A percentile compares a stretch with the other conserved stretches of the same genome.
phyloP scores from a whole-genome alignment of 495 filamentous ascomycete species.

The Daldinia bambusicola region DNA sequence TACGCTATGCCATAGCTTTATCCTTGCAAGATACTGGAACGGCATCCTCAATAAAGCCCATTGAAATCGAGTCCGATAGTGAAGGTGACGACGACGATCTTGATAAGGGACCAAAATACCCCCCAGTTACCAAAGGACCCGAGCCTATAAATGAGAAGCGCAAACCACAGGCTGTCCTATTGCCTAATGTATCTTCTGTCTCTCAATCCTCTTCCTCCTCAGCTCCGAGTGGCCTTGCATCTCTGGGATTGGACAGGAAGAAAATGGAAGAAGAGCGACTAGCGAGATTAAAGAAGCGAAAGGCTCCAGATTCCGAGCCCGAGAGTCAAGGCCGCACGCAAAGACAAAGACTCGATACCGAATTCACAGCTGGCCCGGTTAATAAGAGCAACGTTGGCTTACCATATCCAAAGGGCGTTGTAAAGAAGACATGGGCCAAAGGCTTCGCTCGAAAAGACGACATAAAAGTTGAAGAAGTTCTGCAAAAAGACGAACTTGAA shows the following conservation, averaged over 20 bases:
- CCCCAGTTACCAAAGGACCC: constrained; percentile 21
- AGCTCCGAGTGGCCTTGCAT: constrained; percentile 12
- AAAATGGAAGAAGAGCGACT: constrained; percentile 89
- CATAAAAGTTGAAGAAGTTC: constrained; percentile 90
- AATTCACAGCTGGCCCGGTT: constrained; percentile 3
- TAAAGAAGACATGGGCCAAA: constrained; percentile 84
- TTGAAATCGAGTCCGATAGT: constrained; percentile 41
- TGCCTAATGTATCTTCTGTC: neutral
- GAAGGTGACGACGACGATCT: constrained; percentile 44
- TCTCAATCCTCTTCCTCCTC: constrained; percentile 13
- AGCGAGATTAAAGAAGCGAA: constrained; percentile 70
- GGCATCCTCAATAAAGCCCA: constrained; percentile 25
- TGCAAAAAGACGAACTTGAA: constrained; percentile 75
- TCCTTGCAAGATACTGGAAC: constrained; percentile 51
- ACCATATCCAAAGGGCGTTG: constrained; percentile 74
- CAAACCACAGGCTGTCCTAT: neutral
- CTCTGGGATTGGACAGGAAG: constrained; percentile 73
- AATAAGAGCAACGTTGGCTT: constrained; percentile 41
- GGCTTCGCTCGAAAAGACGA: constrained; percentile 70
- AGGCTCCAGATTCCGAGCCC: constrained; percentile 53
- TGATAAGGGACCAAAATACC: constrained; percentile 31
- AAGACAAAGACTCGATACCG: constrained; percentile 38
- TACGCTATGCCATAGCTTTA: constrained; percentile 56
- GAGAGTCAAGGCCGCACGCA: constrained; percentile 33
- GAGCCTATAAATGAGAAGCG: neutral